These are phyloP conservation scores for Mycena leptocephala DNA, from an alignment of 768 basidiomycete species.

Conservation along the genomic window DNA sequence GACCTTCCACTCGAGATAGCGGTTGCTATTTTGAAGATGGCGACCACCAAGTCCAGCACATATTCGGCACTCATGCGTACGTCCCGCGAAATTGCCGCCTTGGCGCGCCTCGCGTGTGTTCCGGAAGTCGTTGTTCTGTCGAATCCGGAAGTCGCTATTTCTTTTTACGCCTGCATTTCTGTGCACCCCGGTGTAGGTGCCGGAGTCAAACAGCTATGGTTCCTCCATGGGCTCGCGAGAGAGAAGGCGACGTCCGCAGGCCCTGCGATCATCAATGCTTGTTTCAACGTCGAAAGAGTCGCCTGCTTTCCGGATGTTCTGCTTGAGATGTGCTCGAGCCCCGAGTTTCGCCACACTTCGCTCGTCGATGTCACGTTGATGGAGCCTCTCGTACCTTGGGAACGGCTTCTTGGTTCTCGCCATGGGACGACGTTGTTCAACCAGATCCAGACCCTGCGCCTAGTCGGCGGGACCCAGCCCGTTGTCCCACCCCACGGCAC, in stretches of 20 bases:
- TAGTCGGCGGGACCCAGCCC: constrained; percentile 13
- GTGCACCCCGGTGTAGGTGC: constrained; percentile 20
- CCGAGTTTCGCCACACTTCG: constrained; percentile 4
- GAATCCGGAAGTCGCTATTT: neutral
- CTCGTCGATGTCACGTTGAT: constrained; percentile 19
- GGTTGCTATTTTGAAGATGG: constrained; percentile 10
- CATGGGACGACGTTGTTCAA: constrained; percentile 11
- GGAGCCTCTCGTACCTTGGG: constrained; percentile 17
- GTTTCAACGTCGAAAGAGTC: constrained; percentile 3
- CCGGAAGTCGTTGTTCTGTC: constrained; percentile 12
- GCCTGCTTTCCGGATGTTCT: constrained; percentile 5
- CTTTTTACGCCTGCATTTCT: constrained; percentile 23
- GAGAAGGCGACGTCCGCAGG: neutral
- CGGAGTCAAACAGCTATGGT: constrained; percentile 1
- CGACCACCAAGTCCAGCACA: constrained; percentile 9
- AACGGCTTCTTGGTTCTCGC: constrained; percentile 14
- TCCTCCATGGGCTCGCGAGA: neutral
- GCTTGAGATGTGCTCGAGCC: constrained; percentile 1
- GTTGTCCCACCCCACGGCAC: neutral
- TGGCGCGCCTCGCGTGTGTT: constrained; percentile 15
- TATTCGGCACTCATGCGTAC: constrained; percentile 26
- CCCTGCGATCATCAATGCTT: neutral
- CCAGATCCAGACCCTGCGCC: constrained; percentile 8
- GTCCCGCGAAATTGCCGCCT: neutral
- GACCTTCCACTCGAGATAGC: constrained; percentile 10